Percentiles rank a stretch among this genome's conserved stretches.
Conservation (phyloP, 108 stramenopile species). For the Seminavis robusta region DNA sequence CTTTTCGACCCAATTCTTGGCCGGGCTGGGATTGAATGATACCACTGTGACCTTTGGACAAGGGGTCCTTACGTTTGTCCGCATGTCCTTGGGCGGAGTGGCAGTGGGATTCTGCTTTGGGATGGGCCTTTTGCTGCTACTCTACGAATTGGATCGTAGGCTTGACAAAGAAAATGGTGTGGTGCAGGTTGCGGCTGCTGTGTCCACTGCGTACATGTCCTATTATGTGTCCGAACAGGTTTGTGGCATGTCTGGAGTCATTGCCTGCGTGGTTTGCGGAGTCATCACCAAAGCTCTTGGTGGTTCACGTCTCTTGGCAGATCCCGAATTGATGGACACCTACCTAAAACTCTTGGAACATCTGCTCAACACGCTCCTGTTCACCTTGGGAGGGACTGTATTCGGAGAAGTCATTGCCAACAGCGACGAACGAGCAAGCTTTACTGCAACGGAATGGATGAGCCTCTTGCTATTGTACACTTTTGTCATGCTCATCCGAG, state of each 20-base stretch:
- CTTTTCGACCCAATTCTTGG: constrained; percentile 15
- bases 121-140: constrained; percentile 14
- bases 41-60: constrained; percentile 6
- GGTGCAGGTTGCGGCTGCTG: constrained; percentile 62
- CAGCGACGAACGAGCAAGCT: constrained; percentile 5
- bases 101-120: constrained; percentile 48
- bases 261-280: constrained; percentile 51
- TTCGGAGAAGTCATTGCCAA: constrained; percentile 30
- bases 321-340: constrained; percentile 38
- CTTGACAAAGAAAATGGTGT: constrained; percentile 37
- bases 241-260: constrained; percentile 49
- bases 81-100: constrained; percentile 56
- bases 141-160: constrained; percentile 31
- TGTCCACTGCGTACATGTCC: constrained; percentile 59
- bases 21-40: constrained; percentile 16
- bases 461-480: constrained; percentile 37
- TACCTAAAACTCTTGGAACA: constrained; percentile 67
- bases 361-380: constrained; percentile 74
- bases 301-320: constrained; percentile 34
- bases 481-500: constrained; percentile 38
- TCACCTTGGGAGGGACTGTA: constrained; percentile 69
- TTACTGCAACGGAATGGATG: constrained; percentile 36
- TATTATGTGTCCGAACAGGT: constrained; percentile 61
- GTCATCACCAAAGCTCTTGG: constrained; percentile 23
- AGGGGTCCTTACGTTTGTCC: constrained; percentile 45